Percentiles rank a stretch among this genome's conserved stretches.
These are phyloP conservation scores for Pterocarpus macrocarpus DNA, from an alignment of 306 rosid species.

Conservation along the genomic window DNA sequence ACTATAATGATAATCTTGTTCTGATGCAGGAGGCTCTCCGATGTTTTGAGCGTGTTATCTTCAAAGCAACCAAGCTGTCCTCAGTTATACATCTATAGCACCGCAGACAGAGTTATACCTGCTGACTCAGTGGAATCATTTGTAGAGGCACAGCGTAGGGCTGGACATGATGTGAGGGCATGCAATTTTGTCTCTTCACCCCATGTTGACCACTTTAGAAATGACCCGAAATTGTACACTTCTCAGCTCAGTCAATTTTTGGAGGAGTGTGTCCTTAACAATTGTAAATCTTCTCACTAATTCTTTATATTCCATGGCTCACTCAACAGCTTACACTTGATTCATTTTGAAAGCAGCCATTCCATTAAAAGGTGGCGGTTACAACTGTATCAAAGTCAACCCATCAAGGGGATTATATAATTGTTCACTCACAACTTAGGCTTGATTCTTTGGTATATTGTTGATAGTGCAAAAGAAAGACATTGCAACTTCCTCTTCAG, in stretches of 20 bases:
- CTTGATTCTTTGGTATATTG: constrained; percentile 31
- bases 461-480: constrained; percentile 35
- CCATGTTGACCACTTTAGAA: constrained; percentile 97
- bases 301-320: constrained; percentile 34
- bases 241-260: constrained; percentile 84
- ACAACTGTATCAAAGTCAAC: constrained; percentile 27
- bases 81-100: constrained; percentile 88
- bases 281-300: constrained; percentile 58
- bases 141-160: constrained; percentile 75
- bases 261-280: constrained; percentile 75
- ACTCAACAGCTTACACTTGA: constrained; percentile 39
- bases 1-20: constrained; percentile 9
- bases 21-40: constrained; percentile 87
- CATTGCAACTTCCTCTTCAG: not conserved
- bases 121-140: constrained; percentile 86
- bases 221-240: constrained; percentile 82
- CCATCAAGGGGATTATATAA: constrained; percentile 24
- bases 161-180: constrained; percentile 91
- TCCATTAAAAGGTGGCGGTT: constrained; percentile 41
- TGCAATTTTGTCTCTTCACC: constrained; percentile 95
- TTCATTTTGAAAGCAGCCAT: constrained; percentile 50
- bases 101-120: constrained; percentile 94
- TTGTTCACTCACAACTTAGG: constrained; percentile 33
- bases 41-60: constrained; percentile 74
- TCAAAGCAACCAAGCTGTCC: constrained; percentile 92